These are phyloP conservation scores for Aulographum hederae DNA, from an alignment of 2,329 filamentous ascomycete species.

Conservation along the genomic window DNA sequence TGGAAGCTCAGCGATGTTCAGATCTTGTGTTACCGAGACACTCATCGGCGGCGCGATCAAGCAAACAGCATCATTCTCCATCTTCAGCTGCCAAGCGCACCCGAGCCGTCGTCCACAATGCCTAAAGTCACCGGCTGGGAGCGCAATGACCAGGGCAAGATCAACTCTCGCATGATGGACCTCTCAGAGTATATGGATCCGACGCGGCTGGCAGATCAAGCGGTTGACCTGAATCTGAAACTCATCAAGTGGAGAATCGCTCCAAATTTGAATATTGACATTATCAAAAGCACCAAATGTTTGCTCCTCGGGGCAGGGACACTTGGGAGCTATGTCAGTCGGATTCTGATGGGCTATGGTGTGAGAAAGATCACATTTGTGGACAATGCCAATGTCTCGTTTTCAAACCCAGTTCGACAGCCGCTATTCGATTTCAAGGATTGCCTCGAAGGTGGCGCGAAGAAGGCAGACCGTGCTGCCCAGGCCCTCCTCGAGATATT, in stretches of 20 bases:
- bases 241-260: conserved; percentile 98
- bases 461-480: conserved; percentile 68
- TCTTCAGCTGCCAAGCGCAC: conserved; percentile 29
- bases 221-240: conserved; percentile 90
- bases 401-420: conserved; percentile 90
- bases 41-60: conserved; percentile 57
- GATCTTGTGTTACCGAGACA: conserved; percentile 80
- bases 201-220: conserved; percentile 68
- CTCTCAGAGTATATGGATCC: conserved; percentile 92
- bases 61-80: conserved; percentile 65
- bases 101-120: conserved; percentile 29
- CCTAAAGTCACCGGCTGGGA: conserved; percentile 96
- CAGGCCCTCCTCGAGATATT: conserved; percentile 72
- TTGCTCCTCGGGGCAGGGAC: conserved; percentile 84
- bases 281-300: conserved; percentile 78
- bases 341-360: conserved; percentile 88
- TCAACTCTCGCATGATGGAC: conserved; percentile 61
- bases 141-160: conserved; percentile 58
- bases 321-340: conserved; percentile 79
- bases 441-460: conserved; percentile 65
- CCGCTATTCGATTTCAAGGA: conserved; percentile 83
- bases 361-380: conserved; percentile 90
- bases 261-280: conserved; percentile 69
- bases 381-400: conserved; percentile 84
- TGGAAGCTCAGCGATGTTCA: conserved; percentile 64